A percentile compares a stretch with the other conserved stretches of the same genome.
Evolutionary conservation across 176 grass and related monocot species (phyloP).

Genomic region (Cocos nucifera): DNA sequence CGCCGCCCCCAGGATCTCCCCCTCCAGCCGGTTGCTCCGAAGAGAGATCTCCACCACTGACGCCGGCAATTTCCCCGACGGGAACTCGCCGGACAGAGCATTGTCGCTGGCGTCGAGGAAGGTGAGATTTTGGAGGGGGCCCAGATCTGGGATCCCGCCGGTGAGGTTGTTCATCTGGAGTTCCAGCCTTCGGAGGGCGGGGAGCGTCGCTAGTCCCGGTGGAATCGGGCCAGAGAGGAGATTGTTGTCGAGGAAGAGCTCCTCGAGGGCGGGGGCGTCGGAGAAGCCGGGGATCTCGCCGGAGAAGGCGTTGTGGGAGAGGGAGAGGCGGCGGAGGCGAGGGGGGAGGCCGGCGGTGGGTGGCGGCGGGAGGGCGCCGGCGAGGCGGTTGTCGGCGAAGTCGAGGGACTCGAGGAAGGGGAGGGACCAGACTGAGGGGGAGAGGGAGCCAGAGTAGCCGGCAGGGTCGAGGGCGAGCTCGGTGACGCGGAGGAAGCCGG

Average conservation of each 20-base stretch:
- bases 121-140: slow-evolving; percentile 18
- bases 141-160: slow-evolving; percentile 9
- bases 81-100: slow-evolving; percentile 14
- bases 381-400: slow-evolving; percentile 40
- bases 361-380: slow-evolving; percentile 23
- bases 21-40: slow-evolving; percentile 28
- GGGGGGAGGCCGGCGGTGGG: slow-evolving; percentile 6
- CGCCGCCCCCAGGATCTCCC: neutral
- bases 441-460: slow-evolving; percentile 34
- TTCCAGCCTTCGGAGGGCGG: slow-evolving; percentile 22
- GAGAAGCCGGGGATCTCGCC: slow-evolving; percentile 28
- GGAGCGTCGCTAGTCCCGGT: slow-evolving; percentile 14
- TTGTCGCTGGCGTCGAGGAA: slow-evolving; percentile 42
- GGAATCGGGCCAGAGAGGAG: slow-evolving; percentile 27
- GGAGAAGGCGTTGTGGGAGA: slow-evolving; percentile 44
- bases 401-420: slow-evolving; percentile 22
- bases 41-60: slow-evolving; percentile 19
- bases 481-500: slow-evolving; percentile 24
- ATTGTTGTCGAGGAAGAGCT: slow-evolving; percentile 47
- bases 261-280: slow-evolving; percentile 21
- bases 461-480: slow-evolving; percentile 39
- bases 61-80: slow-evolving; percentile 25
- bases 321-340: slow-evolving; percentile 21
- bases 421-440: slow-evolving; percentile 12
- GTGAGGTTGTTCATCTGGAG: slow-evolving; percentile 32